These are phyloP conservation scores for Candida odintsovae DNA, from an alignment of 805 yeast genomes.

Conservation along the genomic window DNA sequence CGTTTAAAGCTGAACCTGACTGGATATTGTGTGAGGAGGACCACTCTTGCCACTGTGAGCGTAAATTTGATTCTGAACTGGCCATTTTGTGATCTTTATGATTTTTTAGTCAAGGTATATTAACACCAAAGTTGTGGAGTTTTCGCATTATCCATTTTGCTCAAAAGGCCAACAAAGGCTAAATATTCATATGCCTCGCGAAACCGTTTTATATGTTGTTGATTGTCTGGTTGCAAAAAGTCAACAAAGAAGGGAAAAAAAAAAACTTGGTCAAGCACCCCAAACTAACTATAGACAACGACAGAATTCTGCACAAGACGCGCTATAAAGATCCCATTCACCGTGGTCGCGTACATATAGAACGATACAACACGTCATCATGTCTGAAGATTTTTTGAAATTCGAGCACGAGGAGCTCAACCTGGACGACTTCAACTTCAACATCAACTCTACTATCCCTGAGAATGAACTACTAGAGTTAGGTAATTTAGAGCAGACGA, in stretches of 20 bases:
- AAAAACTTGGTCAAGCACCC: neutral
- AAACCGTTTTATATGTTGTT: neutral
- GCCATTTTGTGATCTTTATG: neutral
- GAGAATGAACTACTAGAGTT: slow-evolving; percentile 24
- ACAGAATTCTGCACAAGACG: neutral
- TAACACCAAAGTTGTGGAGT: neutral
- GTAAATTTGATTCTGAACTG: slow-evolving; percentile 22
- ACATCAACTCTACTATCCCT: slow-evolving; percentile 22
- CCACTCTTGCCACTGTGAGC: slow-evolving; percentile 37
- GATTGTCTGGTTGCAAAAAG: neutral
- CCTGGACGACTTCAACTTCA: slow-evolving; percentile 22
- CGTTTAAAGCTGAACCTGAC: slow-evolving; percentile 23
- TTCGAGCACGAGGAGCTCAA: slow-evolving; percentile 15
- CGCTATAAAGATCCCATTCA: neutral
- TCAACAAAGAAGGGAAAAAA: neutral
- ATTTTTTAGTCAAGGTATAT: too few species aligned
- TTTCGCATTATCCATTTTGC: neutral
- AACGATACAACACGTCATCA: slow-evolving; percentile 1
- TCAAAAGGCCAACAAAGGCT: too few species aligned
- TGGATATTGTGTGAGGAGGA: slow-evolving; percentile 23
- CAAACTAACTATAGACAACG: neutral
- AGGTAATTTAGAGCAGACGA: slow-evolving; percentile 2
- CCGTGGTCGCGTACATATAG: neutral
- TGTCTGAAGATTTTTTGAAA: slow-evolving; percentile 22
- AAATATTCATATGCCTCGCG: neutral